Base-by-base conservation (phyloP, 768 basidiomycete genomes). In the Royoungia palumana region DNA sequence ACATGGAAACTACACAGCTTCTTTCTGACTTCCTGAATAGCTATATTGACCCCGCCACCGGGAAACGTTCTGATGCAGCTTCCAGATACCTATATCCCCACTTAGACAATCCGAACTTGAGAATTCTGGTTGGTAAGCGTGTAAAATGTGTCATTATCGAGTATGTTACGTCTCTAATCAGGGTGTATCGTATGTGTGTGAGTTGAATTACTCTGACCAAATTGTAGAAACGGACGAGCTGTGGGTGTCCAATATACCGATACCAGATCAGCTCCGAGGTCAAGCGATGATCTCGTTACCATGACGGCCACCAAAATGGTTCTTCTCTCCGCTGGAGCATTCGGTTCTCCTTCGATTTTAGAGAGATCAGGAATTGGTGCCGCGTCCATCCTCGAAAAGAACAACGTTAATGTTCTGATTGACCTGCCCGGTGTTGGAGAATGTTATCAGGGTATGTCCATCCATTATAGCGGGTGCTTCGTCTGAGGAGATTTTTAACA, bases 301-400 rank as follows among this genome's bases (percentile, higher is more conserved):
- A 69, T 63, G 5, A 61, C 40, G 13, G 75, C 72, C 4, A 57
- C 55, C 8, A 62, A 63, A 27, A 51, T 75, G 6, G 69, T 76
- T 9, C 63, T 76, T 0, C 38, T 76, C 3, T 69, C 70, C 13
- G 68, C 69, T 1, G 74, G 75, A 2, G 44, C 73, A 0, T 66
- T 75, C 20, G 73, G 74, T 12, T 74, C 74, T 0, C 74, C 80
- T 0, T 68, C 70, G 41, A 72, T 85, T 17, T 71, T 85, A 7
- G 78, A 83, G 56, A 70, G 82, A 4, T 81, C 73, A 3, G 76
- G 75, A 0, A 69, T 77, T 13, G 76, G 76, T 2, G 51, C 61
- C 6, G 51, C 50, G 38, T 53, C 54, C 0, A 36, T 70, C 1
- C 65, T 77, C 0, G 47, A 61, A 37, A 22, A 58, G 13, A 53